Percentiles rank a stretch among this genome's conserved stretches.
Evolutionary conservation across 2,329 filamentous ascomycete species (phyloP).

Genomic region (Coniochaeta sp.): DNA sequence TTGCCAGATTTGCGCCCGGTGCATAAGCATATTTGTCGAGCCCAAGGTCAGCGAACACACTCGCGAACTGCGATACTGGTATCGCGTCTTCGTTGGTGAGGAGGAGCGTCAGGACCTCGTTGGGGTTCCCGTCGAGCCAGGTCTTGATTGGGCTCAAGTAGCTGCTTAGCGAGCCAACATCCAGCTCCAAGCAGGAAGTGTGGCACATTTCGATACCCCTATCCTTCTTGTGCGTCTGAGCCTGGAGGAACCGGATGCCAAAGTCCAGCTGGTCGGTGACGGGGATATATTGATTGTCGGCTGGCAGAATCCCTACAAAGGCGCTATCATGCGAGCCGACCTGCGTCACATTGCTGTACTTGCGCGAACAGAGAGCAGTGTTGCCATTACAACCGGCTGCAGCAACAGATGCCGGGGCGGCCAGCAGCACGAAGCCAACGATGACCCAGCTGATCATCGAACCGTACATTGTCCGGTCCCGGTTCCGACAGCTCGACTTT

Average conservation of each 20-base stretch:
- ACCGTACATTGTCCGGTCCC: not conserved
- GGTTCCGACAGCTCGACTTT: not conserved
- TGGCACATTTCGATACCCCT: constrained; percentile 55
- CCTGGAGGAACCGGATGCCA: constrained; percentile 58
- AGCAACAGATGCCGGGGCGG: not conserved
- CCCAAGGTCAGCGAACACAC: constrained; percentile 45
- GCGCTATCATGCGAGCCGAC: constrained; percentile 59
- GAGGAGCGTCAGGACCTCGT: constrained; percentile 57
- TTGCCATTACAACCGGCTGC: constrained; percentile 46
- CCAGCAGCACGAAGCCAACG: not conserved
- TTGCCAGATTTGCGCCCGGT: constrained; percentile 31
- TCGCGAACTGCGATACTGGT: constrained; percentile 44
- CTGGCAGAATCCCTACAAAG: constrained; percentile 48
- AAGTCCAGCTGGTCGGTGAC: constrained; percentile 50
- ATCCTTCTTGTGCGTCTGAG: constrained; percentile 49
- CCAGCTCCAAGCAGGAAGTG: constrained; percentile 50
- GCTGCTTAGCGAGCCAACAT: constrained; percentile 46
- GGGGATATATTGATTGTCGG: constrained; percentile 53
- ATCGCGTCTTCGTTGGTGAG: constrained; percentile 56
- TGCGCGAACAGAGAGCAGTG: constrained; percentile 43
- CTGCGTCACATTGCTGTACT: constrained; percentile 53
- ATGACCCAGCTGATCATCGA: not conserved
- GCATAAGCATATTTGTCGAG: constrained; percentile 50
- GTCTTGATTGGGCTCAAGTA: constrained; percentile 51
- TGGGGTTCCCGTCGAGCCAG: constrained; percentile 50